phyloP scores from a whole-genome alignment of 208 protist genomes.

The Leishmania mexicana region DNA sequence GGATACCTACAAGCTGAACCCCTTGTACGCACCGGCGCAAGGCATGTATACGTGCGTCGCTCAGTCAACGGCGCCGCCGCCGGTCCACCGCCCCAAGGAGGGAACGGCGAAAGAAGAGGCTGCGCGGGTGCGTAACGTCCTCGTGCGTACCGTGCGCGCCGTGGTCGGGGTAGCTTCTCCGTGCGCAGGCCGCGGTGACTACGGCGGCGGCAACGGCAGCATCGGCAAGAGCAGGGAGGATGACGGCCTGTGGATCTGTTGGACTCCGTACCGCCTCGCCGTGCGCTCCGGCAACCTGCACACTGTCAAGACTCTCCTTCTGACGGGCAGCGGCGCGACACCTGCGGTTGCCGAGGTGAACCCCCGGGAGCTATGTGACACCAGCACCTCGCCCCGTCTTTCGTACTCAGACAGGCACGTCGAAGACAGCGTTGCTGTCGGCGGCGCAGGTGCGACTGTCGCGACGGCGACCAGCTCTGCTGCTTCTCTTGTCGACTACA shows the following conservation, averaged over 20 bases:
- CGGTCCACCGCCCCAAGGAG: background rate
- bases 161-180: background rate
- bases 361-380: background rate
- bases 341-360: background rate
- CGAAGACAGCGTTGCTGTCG: background rate
- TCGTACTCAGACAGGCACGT: background rate
- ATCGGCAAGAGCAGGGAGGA: background rate
- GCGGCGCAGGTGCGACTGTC: background rate
- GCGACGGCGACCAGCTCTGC: background rate
- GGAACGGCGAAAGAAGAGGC: background rate
- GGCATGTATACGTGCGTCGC: conserved; percentile 2
- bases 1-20: conserved; percentile 50
- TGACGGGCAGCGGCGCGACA: background rate
- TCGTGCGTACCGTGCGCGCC: conserved; percentile 6
- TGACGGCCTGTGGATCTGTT: conserved; percentile 32
- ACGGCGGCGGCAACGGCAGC: background rate
- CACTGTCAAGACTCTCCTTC: conserved; percentile 21
- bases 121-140: conserved; percentile 7
- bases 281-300: conserved; percentile 35
- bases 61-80: background rate
- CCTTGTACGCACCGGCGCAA: conserved; percentile 51
- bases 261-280: conserved; percentile 61
- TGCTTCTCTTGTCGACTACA: conserved; percentile 46
- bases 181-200: background rate
- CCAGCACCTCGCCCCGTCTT: background rate